Base-by-base conservation (phyloP, 441 rosid genomes). In the Daphne laureola region DNA sequence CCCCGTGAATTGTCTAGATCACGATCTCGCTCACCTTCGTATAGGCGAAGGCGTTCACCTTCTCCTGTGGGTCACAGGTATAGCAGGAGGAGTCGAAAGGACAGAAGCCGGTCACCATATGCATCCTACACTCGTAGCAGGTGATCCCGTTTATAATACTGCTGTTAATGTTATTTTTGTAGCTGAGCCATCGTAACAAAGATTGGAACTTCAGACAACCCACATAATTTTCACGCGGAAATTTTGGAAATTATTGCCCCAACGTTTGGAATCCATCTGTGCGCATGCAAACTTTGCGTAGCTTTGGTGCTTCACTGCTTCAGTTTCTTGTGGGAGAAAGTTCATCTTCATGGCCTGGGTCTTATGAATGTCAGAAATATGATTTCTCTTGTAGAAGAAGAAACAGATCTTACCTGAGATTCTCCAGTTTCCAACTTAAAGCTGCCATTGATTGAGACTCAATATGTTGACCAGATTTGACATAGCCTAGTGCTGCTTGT, bases 51-150 rank as follows among this genome's bases (percentile, higher is more conserved):
- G 64, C 81, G 65, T 61, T 84, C 95, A 0, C 95, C 87, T 27
- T 81, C 90, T 50, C 91, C 89, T 17, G 69, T 72, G 60, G 83
- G 76, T 43, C 66, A 71, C 64, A 80, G 86, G 75, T 73, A 80
- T 76, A 79, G 79, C 76, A 72, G 85, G 74, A 82, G 83, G 69
- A 84, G 78, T 59, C 76, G 96, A 66, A 78, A 87, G 71, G 97
- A 89, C 49, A 74, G 83, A 66, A 86, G 94, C 80, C 78, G 60
- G 38, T 86, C 96, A 63, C 97, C 96, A 14, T 79, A 85, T 73
- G 70, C 90, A 1, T 83, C 88, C 50, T 72, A 79, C 73, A 73
- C 90, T 17, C 52, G 73, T 66, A 86, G 85, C 94, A 92, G 98
- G 98, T 92, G 94, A 86, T 73, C 87, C 79, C 70, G 79, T 64